phyloP scores from a whole-genome alignment of 345 rosid genomes.

The Sapria himalayana region DNA sequence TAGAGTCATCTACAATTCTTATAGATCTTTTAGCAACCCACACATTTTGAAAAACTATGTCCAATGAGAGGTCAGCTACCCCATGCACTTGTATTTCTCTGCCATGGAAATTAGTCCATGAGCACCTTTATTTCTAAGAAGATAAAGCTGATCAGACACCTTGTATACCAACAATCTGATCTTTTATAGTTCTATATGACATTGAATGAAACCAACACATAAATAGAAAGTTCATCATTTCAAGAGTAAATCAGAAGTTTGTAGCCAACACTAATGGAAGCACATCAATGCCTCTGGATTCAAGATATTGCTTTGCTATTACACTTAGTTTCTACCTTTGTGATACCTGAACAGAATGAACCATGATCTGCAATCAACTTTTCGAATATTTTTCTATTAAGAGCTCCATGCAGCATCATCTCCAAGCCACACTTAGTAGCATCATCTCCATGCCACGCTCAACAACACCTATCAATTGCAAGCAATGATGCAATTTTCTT shows the following conservation, averaged over 20 bases:
- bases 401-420: constrained; percentile 75
- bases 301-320: background rate
- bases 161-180: constrained; percentile 67
- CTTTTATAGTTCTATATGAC: constrained; percentile 64
- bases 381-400: constrained; percentile 59
- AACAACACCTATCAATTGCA: constrained; percentile 89
- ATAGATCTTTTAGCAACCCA: constrained; percentile 79
- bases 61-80: constrained; percentile 59
- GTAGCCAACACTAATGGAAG: no score
- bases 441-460: no score
- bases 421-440: no score
- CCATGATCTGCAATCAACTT: constrained; percentile 77
- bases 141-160: constrained; percentile 87
- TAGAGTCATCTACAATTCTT: constrained; percentile 77
- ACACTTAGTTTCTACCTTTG: constrained; percentile 29
- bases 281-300: no score
- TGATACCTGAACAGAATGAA: constrained; percentile 66
- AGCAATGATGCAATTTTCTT: constrained; percentile 93
- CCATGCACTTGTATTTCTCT: constrained; percentile 88
- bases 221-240: background rate
- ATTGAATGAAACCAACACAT: constrained; percentile 20
- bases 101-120: constrained; percentile 79
- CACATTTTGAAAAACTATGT: constrained; percentile 58
- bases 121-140: constrained; percentile 71
- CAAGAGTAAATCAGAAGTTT: background rate